Percentiles rank a stretch among this genome's conserved stretches.
phyloP scores from a whole-genome alignment of 441 rosid genomes.

The Pelargonium australe region DNA sequence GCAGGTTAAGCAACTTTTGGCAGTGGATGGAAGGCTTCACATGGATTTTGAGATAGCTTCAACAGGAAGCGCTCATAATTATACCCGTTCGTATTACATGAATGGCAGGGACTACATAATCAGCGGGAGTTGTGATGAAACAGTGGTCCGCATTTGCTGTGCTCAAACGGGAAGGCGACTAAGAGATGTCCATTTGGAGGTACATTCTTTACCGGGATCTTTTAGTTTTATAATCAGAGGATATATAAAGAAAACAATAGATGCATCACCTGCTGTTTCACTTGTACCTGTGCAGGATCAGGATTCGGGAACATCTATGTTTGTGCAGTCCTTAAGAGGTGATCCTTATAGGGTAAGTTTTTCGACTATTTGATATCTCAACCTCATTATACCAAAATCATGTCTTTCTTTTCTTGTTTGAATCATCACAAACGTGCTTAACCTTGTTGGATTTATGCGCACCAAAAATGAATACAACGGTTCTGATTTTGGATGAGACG shows the following conservation, averaged over 20 bases:
- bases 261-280: not conserved
- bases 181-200: constrained; percentile 49
- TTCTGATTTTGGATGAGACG: not conserved
- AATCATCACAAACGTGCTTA: too few relatives aligned
- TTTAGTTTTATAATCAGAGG: not conserved
- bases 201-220: constrained; percentile 14
- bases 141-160: constrained; percentile 42
- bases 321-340: constrained; percentile 52
- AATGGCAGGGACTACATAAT: constrained; percentile 52
- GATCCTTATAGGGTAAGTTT: constrained; percentile 52
- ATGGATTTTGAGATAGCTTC: constrained; percentile 40
- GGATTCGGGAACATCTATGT: constrained; percentile 36
- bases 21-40: constrained; percentile 47
- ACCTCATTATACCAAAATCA: too few relatives aligned
- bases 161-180: constrained; percentile 53
- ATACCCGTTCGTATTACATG: constrained; percentile 52
- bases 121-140: constrained; percentile 54
- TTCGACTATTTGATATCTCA: not conserved
- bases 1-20: constrained; percentile 49
- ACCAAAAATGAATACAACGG: too few relatives aligned
- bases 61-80: constrained; percentile 44
- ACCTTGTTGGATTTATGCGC: too few relatives aligned
- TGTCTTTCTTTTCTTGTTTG: not conserved
- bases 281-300: constrained; percentile 31
- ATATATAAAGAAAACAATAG: constrained; percentile 7